Conservation (phyloP, 768 basidiomycete species). For the Amanita muscaria region DNA sequence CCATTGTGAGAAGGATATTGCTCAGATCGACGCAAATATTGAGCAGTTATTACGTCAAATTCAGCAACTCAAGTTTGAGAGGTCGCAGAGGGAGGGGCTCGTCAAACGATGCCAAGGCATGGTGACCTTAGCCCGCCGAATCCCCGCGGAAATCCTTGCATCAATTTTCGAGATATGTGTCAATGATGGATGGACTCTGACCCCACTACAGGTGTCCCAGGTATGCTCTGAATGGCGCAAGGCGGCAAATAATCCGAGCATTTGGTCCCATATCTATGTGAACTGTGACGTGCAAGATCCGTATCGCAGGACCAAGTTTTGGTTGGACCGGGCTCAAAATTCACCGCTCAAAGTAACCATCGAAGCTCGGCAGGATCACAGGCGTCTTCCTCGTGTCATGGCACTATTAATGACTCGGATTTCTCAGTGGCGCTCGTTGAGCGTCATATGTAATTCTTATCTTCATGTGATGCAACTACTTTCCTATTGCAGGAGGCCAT, state of each 20-base stretch:
- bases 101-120: conserved; percentile 37
- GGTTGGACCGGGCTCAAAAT: conserved; percentile 39
- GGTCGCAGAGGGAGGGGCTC: conserved; percentile 30
- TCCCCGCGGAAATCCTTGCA: conserved; percentile 47
- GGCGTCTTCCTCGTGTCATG: conserved; percentile 27
- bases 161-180: conserved; percentile 45
- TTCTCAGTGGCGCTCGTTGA: conserved; percentile 36
- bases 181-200: conserved; percentile 41
- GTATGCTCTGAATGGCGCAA: conserved; percentile 54
- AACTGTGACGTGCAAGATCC: conserved; percentile 36
- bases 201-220: conserved; percentile 46
- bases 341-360: conserved; percentile 39
- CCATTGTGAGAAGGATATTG: conserved; percentile 33
- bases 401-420: conserved; percentile 29
- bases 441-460: conserved; percentile 29
- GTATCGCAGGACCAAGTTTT: conserved; percentile 34
- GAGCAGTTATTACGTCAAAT: conserved; percentile 30
- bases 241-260: conserved; percentile 39
- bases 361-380: conserved; percentile 23
- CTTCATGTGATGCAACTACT: conserved; percentile 32
- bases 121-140: conserved; percentile 46
- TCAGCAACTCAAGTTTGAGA: conserved; percentile 34
- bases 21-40: conserved; percentile 33
- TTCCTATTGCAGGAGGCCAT: conserved; percentile 28
- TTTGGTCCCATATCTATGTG: conserved; percentile 52